Percentiles rank a stretch among this genome's conserved stretches.
phyloP scores from a whole-genome alignment of 2,329 filamentous ascomycete species.

The Fusarium ambrosium region DNA sequence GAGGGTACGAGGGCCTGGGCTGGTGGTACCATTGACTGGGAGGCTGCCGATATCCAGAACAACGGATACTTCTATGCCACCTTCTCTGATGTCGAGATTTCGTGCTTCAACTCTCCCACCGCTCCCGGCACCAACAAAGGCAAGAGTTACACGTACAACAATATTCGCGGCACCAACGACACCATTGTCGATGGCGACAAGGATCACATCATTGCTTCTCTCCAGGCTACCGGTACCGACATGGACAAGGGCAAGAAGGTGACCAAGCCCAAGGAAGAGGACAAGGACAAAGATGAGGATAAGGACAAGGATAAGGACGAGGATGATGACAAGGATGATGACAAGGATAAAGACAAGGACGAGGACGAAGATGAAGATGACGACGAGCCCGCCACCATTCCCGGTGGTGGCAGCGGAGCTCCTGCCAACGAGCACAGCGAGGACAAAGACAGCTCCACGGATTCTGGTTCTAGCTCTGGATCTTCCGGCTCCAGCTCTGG shows the following conservation, averaged over 20 bases:
- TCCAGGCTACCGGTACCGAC: constrained; percentile 85
- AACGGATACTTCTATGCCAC: constrained; percentile 91
- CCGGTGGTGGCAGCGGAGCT: constrained; percentile 38
- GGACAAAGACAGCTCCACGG: constrained; percentile 43
- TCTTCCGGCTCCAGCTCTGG: constrained; percentile 28
- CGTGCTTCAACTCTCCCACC: constrained; percentile 80
- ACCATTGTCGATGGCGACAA: constrained; percentile 83
- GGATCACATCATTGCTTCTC: constrained; percentile 80
- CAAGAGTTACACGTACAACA: constrained; percentile 82
- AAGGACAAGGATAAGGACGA: constrained; percentile 28
- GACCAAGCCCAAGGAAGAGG: constrained; percentile 41
- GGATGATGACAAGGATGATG: constrained; percentile 18
- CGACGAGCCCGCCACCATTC: constrained; percentile 38
- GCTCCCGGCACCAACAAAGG: constrained; percentile 77
- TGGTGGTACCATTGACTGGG: constrained; percentile 88
- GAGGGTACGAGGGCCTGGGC: constrained; percentile 92
- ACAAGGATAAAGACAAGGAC: constrained; percentile 19
- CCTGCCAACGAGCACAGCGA: constrained; percentile 40
- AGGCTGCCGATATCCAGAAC: constrained; percentile 79
- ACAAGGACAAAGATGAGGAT: constrained; percentile 28
- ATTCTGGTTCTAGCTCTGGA: constrained; percentile 39
- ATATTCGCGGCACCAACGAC: constrained; percentile 76
- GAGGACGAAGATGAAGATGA: constrained; percentile 33
- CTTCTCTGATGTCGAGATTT: constrained; percentile 81
- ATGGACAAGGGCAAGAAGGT: constrained; percentile 64